These are phyloP conservation scores for Kodamaea kaohsiungensis DNA, from an alignment of 805 yeast species.

Conservation along the genomic window DNA sequence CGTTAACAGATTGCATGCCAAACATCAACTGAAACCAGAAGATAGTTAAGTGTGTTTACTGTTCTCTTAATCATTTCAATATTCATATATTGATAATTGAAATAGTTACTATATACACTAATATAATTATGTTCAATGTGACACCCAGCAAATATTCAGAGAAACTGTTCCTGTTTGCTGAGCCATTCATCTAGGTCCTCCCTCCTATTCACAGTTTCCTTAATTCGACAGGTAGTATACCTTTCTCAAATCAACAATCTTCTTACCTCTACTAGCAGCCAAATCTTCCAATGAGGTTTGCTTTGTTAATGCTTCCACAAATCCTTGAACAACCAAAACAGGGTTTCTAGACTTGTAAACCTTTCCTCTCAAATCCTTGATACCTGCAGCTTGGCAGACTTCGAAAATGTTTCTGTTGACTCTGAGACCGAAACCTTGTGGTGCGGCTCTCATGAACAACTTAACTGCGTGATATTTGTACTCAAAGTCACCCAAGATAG, in stretches of 20 bases:
- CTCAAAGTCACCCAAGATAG: constrained; percentile 81
- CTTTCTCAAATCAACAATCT: constrained; percentile 88
- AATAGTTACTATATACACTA: background rate
- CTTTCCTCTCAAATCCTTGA: constrained; percentile 89
- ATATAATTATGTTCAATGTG: background rate
- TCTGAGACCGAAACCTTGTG: constrained; percentile 91
- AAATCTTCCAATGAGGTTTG: constrained; percentile 85
- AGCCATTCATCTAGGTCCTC: background rate
- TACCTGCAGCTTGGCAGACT: constrained; percentile 90
- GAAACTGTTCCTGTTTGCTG: background rate
- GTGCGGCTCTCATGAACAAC: constrained; percentile 79
- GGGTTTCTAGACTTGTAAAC: constrained; percentile 90
- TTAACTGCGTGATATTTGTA: constrained; percentile 86
- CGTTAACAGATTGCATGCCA: no score
- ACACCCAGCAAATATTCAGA: background rate
- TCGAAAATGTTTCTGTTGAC: constrained; percentile 89
- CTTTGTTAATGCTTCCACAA: constrained; percentile 78
- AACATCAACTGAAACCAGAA: no score
- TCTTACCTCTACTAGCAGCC: constrained; percentile 91
- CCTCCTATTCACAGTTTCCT: background rate
- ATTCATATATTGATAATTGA: background rate
- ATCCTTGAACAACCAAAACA: constrained; percentile 91
- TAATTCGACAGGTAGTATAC: constrained; percentile 63
- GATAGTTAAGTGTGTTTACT: no score
- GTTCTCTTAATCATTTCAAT: background rate